A percentile compares a stretch with the other conserved stretches of the same genome.
phyloP scores from a whole-genome alignment of 192 early-diverging fungal genomes.

The Podila epicladia region DNA sequence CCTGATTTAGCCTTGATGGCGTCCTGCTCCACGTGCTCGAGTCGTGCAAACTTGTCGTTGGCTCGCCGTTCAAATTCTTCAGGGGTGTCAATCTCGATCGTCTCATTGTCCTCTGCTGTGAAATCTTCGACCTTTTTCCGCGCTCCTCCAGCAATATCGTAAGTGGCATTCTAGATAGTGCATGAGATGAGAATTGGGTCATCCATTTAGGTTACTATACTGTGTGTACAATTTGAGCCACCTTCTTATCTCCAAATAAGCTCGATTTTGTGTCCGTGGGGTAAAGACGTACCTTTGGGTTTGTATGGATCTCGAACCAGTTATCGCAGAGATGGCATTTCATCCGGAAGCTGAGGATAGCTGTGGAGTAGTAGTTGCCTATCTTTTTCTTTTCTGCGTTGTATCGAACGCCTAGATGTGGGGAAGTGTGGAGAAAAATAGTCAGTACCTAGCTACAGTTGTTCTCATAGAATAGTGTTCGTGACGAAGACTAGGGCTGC shows the following conservation, averaged over 20 bases:
- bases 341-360: constrained; percentile 92
- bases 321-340: constrained; percentile 89
- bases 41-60: constrained; percentile 47
- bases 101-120: constrained; percentile 71
- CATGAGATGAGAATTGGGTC: not conserved
- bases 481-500: not conserved
- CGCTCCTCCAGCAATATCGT: constrained; percentile 77
- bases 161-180: constrained; percentile 69
- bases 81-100: constrained; percentile 63
- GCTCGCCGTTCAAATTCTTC: constrained; percentile 14
- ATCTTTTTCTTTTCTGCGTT: constrained; percentile 97
- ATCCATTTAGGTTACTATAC: not conserved
- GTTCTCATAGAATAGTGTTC: not conserved
- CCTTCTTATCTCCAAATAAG: too few relatives aligned
- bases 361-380: constrained; percentile 87
- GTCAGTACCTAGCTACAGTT: too few relatives aligned
- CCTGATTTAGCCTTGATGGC: constrained; percentile 57
- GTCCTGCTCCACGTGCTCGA: constrained; percentile 70
- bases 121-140: constrained; percentile 80
- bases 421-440: not conserved
- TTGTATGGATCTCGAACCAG: constrained; percentile 94
- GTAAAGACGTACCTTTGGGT: constrained; percentile 77
- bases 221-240: not conserved
- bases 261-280: not conserved
- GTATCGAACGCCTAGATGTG: constrained; percentile 78